These are phyloP conservation scores for Talaromyces rugulosus DNA, from an alignment of 2,329 filamentous ascomycete genomes.

Conservation along the genomic window DNA sequence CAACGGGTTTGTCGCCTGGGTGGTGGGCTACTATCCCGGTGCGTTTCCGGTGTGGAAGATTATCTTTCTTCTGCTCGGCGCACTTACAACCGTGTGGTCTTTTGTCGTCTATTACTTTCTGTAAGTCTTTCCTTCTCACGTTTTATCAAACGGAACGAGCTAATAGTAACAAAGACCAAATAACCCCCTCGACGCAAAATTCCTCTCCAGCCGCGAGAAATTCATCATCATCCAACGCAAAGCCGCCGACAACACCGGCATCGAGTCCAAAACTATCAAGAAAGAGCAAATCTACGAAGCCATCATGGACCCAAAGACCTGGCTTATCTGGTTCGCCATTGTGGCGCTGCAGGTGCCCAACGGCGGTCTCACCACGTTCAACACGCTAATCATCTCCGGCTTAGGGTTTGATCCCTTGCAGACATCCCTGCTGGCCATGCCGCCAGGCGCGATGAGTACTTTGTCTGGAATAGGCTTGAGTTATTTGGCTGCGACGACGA, in stretches of 20 bases:
- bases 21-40: constrained; percentile 2
- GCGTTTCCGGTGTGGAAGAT: constrained; percentile 2
- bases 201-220: neutral
- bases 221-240: constrained; percentile 7
- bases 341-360: constrained; percentile 3
- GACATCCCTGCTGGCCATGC: constrained; percentile 2
- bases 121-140: neutral
- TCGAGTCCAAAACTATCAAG: constrained; percentile 7
- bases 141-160: too few species aligned
- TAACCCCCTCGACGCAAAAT: constrained; percentile 1
- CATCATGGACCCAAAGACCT: neutral
- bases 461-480: constrained; percentile 1
- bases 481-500: constrained; percentile 1
- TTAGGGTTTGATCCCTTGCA: constrained; percentile 1
- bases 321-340: constrained; percentile 5
- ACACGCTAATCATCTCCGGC: constrained; percentile 5
- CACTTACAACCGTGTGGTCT: neutral
- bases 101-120: constrained; percentile 1
- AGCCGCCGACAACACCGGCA: constrained; percentile 2
- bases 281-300: neutral
- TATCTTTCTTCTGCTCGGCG: constrained; percentile 2
- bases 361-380: constrained; percentile 6
- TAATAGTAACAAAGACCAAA: neutral
- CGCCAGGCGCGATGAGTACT: neutral
- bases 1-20: constrained; percentile 5